Evolutionary conservation across 2,329 filamentous ascomycete species (phyloP).

Genomic region (Fusarium oxysporum): DNA sequence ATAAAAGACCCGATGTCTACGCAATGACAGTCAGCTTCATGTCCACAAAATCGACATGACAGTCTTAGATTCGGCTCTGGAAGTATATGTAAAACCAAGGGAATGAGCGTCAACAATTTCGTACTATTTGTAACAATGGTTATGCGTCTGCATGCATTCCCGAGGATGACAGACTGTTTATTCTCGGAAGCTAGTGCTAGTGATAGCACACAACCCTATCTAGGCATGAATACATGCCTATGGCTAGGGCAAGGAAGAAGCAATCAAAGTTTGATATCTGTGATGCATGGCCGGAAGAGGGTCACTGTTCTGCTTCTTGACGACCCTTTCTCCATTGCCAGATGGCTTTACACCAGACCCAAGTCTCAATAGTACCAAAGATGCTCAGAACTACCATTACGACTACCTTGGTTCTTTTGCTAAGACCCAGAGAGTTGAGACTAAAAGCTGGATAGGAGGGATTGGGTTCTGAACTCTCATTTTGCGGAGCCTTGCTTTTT

Average conservation of each 20-base stretch:
- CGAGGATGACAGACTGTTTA: too few species aligned
- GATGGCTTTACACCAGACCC: constrained; percentile 48
- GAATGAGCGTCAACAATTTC: not conserved
- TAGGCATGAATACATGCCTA: not conserved
- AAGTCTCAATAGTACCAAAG: constrained; percentile 50
- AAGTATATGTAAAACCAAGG: not conserved
- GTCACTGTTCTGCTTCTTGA: not conserved
- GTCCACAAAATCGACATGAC: not conserved
- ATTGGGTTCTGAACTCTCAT: not conserved
- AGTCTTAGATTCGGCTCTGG: not conserved
- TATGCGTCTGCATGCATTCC: not conserved
- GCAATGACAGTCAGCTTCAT: not conserved
- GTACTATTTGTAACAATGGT: too few species aligned
- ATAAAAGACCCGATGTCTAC: not conserved
- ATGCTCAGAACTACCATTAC: constrained; percentile 45
- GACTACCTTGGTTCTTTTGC: constrained; percentile 44
- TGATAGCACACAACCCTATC: not conserved
- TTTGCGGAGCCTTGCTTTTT: not conserved
- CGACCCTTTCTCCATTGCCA: constrained; percentile 45
- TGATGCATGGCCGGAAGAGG: not conserved
- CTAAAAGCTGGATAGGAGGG: constrained; percentile 42
- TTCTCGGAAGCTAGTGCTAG: not conserved
- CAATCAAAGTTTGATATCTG: rapidly evolving
- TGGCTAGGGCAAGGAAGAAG: not conserved
- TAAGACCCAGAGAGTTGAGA: constrained; percentile 45